Evolutionary conservation across 208 protist genomes (phyloP).

Genomic region (Crithidia brevicula): DNA sequence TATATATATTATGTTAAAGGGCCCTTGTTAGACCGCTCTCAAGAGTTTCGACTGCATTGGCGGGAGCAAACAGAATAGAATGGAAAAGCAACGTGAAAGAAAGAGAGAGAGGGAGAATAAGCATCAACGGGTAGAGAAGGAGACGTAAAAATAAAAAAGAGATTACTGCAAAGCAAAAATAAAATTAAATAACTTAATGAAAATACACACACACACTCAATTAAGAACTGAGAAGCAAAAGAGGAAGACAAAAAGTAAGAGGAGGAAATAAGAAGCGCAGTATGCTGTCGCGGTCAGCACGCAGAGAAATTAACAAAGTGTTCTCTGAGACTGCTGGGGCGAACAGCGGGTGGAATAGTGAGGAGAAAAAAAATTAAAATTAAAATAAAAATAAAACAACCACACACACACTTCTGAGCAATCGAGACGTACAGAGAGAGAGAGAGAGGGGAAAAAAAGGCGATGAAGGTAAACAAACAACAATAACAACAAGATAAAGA

Average conservation of each 20-base stretch:
- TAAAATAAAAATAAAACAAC: not conserved
- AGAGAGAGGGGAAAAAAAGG: not conserved
- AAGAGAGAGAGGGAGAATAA: too few species aligned
- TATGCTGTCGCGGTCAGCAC: not conserved
- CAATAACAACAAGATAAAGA: not conserved
- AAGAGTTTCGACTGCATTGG: too few species aligned
- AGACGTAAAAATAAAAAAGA: too few species aligned
- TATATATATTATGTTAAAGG: too few species aligned
- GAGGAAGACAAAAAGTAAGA: not conserved
- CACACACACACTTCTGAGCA: not conserved
- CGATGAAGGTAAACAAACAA: not conserved
- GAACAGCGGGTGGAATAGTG: not conserved
- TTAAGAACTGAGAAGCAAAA: not conserved
- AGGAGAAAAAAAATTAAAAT: not conserved
- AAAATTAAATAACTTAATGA: not conserved
- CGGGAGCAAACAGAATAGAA: too few species aligned
- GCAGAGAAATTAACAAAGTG: constrained; percentile 4
- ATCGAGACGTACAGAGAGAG: not conserved
- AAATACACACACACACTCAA: not conserved
- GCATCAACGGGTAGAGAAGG: too few species aligned
- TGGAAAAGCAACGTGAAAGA: too few species aligned
- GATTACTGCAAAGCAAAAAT: not conserved
- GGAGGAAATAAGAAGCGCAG: not conserved
- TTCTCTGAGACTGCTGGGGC: not conserved
- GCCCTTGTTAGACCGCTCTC: too few species aligned